Evolutionary conservation across 2,329 filamentous ascomycete species (phyloP).

Genomic region (Chrysosporium queenslandicum): DNA sequence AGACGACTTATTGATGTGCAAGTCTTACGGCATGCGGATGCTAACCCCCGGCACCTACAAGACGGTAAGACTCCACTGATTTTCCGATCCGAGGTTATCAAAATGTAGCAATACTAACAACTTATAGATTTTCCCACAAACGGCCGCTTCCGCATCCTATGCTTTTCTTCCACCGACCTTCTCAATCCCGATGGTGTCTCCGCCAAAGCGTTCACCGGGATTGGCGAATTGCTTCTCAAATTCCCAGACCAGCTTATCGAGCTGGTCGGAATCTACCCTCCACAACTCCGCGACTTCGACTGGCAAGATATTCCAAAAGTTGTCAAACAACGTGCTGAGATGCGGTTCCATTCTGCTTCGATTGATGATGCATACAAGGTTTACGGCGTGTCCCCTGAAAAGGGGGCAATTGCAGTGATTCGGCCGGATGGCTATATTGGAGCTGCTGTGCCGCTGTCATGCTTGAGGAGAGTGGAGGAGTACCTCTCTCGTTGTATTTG

Average conservation of each 20-base stretch:
- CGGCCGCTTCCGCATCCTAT: constrained; percentile 31
- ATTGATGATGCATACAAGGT: constrained; percentile 29
- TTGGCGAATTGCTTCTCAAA: constrained; percentile 21
- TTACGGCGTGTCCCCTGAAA: constrained; percentile 27
- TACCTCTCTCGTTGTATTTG: constrained; percentile 20
- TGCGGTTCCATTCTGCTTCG: constrained; percentile 28
- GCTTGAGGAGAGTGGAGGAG: constrained; percentile 18
- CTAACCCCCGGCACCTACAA: constrained; percentile 28
- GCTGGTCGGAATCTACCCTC: constrained; percentile 29
- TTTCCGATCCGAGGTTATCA: neutral
- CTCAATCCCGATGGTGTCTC: constrained; percentile 25
- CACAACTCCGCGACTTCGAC: constrained; percentile 20
- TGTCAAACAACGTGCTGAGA: constrained; percentile 29
- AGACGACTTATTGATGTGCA: constrained; percentile 28
- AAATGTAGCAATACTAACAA: neutral
- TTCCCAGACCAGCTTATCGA: constrained; percentile 26
- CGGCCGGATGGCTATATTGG: constrained; percentile 35
- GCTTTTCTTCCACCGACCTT: constrained; percentile 29
- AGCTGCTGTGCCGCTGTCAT: constrained; percentile 19
- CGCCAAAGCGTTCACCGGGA: constrained; percentile 19
- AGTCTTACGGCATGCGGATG: constrained; percentile 31
- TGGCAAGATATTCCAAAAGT: constrained; percentile 27
- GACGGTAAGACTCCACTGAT: constrained; percentile 21
- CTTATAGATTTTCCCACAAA: constrained; percentile 29
- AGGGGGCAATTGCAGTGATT: constrained; percentile 29